A percentile compares a stretch with the other conserved stretches of the same genome.
These are phyloP conservation scores for Talaromyces islandicus DNA, from an alignment of 2,329 filamentous ascomycete species.

Conservation along the genomic window DNA sequence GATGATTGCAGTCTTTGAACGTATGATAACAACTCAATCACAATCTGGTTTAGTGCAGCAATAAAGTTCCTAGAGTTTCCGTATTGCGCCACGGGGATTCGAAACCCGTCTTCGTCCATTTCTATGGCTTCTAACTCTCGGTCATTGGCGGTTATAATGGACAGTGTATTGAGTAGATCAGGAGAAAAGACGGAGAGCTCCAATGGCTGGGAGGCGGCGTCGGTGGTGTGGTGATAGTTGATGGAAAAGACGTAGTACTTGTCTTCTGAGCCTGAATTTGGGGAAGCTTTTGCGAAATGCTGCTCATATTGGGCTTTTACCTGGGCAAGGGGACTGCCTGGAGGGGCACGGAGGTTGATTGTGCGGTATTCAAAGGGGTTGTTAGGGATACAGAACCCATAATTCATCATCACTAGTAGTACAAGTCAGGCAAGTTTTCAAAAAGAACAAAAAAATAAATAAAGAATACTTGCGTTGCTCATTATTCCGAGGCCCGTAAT, in stretches of 20 bases:
- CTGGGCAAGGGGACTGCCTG: conserved; percentile 32
- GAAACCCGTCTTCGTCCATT: conserved; percentile 25
- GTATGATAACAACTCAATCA: conserved; percentile 36
- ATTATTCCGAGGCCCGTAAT: conserved; percentile 71
- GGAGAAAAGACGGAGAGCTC: conserved; percentile 39
- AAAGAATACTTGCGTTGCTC: conserved; percentile 51
- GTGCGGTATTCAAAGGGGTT: conserved; percentile 41
- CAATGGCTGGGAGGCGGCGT: conserved; percentile 20
- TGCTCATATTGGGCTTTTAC: conserved; percentile 29
- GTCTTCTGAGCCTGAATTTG: conserved; percentile 18
- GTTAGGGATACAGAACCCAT: conserved; percentile 39
- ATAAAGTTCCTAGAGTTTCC: conserved; percentile 33
- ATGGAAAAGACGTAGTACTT: conserved; percentile 41
- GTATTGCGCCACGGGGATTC: conserved; percentile 21
- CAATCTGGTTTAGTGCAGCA: conserved; percentile 36
- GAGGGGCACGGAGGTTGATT: conserved; percentile 33
- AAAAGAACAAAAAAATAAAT: background rate
- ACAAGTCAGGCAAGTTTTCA: background rate
- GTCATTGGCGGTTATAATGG: conserved; percentile 36
- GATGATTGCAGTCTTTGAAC: conserved; percentile 28
- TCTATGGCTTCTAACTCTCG: conserved; percentile 32
- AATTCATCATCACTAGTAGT: conserved; percentile 37
- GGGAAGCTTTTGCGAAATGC: conserved; percentile 24
- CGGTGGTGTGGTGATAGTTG: conserved; percentile 36
- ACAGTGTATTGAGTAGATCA: conserved; percentile 37